These are phyloP conservation scores for Ogataea polymorpha DNA, from an alignment of 805 yeast genomes.

Conservation along the genomic window DNA sequence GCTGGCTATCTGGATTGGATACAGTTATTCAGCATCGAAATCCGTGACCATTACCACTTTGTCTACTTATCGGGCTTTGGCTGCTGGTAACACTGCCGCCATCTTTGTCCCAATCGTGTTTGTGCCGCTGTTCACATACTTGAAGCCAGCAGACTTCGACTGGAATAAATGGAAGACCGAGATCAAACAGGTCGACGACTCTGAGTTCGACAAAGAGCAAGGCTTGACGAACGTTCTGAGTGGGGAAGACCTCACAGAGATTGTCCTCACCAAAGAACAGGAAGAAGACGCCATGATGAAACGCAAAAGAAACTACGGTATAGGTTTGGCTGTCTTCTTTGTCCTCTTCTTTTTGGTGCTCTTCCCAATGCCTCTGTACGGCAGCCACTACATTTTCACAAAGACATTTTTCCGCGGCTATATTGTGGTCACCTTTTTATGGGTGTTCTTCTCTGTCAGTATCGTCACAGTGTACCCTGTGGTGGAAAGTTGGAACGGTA, in stretches of 20 bases:
- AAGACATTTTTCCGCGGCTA: constrained; percentile 38
- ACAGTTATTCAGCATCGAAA: constrained; percentile 32
- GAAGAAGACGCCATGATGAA: constrained; percentile 24
- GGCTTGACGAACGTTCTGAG: constrained; percentile 30
- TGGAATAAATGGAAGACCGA: constrained; percentile 44
- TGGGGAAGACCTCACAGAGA: constrained; percentile 30
- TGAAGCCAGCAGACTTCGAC: constrained; percentile 46
- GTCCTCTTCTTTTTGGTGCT: constrained; percentile 29
- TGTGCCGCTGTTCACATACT: constrained; percentile 43
- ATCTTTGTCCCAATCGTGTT: constrained; percentile 46
- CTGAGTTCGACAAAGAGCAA: constrained; percentile 30
- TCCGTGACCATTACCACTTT: constrained; percentile 32
- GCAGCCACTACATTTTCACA: constrained; percentile 38
- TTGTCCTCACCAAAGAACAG: constrained; percentile 23
- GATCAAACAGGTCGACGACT: constrained; percentile 43
- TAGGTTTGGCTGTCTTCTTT: constrained; percentile 25
- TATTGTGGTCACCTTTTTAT: constrained; percentile 36
- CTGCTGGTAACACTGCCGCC: constrained; percentile 57
- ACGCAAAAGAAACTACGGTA: constrained; percentile 29
- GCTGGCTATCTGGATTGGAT: constrained; percentile 40
- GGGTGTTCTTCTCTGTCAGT: constrained; percentile 37
- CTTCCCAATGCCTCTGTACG: constrained; percentile 40
- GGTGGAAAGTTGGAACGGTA: constrained; percentile 37
- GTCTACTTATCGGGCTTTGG: constrained; percentile 50
- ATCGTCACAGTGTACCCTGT: constrained; percentile 47